Evolutionary conservation across 495 filamentous ascomycete species (phyloP).

Genomic region (Talaromyces trachyspermus): DNA sequence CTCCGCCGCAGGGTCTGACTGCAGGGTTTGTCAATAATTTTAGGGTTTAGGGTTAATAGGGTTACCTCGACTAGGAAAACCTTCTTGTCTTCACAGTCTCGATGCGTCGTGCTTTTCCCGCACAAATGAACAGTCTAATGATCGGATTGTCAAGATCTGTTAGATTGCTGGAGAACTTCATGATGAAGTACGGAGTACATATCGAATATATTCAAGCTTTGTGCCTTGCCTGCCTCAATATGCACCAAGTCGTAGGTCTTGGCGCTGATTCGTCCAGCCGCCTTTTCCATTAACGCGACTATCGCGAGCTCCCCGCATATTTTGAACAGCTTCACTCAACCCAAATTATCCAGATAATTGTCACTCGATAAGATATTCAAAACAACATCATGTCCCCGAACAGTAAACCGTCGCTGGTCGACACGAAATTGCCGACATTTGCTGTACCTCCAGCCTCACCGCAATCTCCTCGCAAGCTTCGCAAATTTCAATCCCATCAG

Average conservation of each 20-base stretch:
- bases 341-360: not conserved
- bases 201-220: not conserved
- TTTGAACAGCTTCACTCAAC: not conserved
- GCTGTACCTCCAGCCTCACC: constrained; percentile 34
- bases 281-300: constrained; percentile 1
- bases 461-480: constrained; percentile 40
- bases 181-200: not conserved
- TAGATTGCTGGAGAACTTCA: not conserved
- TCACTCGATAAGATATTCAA: not conserved
- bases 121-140: not conserved
- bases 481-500: constrained; percentile 48
- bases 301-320: constrained; percentile 1
- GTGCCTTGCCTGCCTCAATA: not conserved
- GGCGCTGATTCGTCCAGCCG: constrained; percentile 3
- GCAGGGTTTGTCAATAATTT: not conserved
- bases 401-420: not conserved
- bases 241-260: not conserved
- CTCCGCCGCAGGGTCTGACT: not conserved
- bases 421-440: constrained; percentile 22
- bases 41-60: not conserved
- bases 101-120: not conserved
- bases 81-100: not conserved
- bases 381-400: constrained; percentile 4
- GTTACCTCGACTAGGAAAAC: not conserved
- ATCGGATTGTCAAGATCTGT: not conserved